Conservation (phyloP, 139 green algal species). For the Chlamydomonas schloesseri region DNA sequence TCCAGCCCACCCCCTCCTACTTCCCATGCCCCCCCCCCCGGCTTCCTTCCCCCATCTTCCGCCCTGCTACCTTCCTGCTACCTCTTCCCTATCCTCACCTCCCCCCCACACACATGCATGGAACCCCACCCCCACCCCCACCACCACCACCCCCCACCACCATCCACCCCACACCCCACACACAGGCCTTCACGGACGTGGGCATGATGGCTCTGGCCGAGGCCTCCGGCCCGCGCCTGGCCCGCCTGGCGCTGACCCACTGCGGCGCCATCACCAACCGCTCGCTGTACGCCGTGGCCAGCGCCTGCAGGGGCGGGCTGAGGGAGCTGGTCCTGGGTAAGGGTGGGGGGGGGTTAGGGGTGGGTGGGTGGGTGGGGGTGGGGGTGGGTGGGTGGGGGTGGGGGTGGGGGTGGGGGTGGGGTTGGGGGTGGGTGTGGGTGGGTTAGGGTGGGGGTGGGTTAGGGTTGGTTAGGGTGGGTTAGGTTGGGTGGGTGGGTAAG, state of each 20-base stretch:
- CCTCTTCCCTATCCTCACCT: neutral
- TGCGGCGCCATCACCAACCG: constrained; percentile 59
- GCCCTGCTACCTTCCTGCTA: neutral
- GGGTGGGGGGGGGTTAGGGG: neutral
- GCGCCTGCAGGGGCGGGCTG: constrained; percentile 44
- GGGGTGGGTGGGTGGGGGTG: neutral
- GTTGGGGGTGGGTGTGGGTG: neutral
- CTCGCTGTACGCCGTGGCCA: constrained; percentile 53
- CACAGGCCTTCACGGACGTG: constrained; percentile 60
- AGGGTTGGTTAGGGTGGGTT: no score
- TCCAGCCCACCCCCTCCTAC: no score
- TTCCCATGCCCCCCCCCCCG: no score
- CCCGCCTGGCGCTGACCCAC: constrained; percentile 52
- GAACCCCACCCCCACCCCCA: neutral
- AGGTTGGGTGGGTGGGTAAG: neutral
- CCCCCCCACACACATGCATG: neutral
- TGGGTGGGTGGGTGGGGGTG: neutral
- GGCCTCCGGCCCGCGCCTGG: constrained; percentile 35
- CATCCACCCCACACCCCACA: neutral
- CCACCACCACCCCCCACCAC: neutral
- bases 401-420: neutral
- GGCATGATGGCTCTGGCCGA: constrained; percentile 53
- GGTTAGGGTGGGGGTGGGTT: neutral
- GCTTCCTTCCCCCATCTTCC: no score
- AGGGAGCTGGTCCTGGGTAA: constrained; percentile 8